phyloP scores from a whole-genome alignment of 1,284 basidiomycete genomes.

The Pascua guehoae region DNA sequence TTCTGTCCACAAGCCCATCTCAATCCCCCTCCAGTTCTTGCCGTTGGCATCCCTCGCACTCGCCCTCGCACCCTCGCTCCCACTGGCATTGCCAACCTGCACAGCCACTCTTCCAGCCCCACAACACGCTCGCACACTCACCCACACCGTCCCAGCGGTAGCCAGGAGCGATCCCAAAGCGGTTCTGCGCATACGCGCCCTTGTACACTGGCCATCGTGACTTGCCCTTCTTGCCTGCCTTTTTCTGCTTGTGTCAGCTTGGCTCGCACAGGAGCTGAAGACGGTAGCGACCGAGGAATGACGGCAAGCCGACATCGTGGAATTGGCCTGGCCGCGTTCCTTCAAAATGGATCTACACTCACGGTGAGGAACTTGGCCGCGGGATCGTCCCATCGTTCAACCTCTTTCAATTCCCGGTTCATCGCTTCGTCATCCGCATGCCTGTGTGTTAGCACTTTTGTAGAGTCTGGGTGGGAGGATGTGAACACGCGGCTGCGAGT shows the following conservation, averaged over 20 bases:
- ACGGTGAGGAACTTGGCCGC: conserved; percentile 89
- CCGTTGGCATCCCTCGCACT: background rate
- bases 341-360: conserved; percentile 35
- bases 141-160: conserved; percentile 97
- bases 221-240: conserved; percentile 67
- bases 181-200: conserved; percentile 88
- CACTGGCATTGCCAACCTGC: too few relatives aligned
- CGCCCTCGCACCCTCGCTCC: too few relatives aligned
- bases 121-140: conserved; percentile 51
- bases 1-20: background rate
- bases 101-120: too few relatives aligned
- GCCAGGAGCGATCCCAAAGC: conserved; percentile 90
- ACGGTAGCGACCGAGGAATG: background rate
- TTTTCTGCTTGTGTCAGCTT: conserved; percentile 50
- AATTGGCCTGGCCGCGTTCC: background rate
- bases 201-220: conserved; percentile 79
- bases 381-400: conserved; percentile 90
- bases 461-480: too few relatives aligned
- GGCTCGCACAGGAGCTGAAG: background rate
- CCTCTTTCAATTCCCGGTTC: conserved; percentile 74
- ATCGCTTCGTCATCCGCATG: conserved; percentile 77
- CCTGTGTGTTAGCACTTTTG: conserved; percentile 31
- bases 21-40: background rate
- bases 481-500: too few relatives aligned
- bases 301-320: background rate